Percentiles rank a stretch among this genome's conserved stretches.
These are phyloP conservation scores for Trichoderma gracile DNA, from an alignment of 2,329 filamentous ascomycete species.

Conservation along the genomic window DNA sequence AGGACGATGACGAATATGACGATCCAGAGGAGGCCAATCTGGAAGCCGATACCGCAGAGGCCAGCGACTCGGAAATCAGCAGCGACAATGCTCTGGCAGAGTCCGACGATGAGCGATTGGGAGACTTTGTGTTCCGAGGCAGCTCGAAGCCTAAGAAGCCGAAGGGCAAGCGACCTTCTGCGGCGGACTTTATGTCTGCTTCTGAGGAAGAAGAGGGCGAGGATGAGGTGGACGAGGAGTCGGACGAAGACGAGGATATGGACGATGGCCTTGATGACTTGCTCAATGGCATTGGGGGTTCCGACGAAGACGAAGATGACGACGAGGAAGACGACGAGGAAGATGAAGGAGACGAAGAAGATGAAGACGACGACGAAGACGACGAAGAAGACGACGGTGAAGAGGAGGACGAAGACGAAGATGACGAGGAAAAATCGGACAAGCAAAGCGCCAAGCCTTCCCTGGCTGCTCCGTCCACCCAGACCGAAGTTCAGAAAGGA, in stretches of 20 bases:
- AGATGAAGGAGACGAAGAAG: slow-evolving; percentile 41
- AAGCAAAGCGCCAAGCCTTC: slow-evolving; percentile 39
- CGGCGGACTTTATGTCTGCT: slow-evolving; percentile 59
- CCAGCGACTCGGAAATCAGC: slow-evolving; percentile 62
- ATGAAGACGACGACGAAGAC: slow-evolving; percentile 37
- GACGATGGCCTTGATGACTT: slow-evolving; percentile 42
- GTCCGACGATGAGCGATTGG: slow-evolving; percentile 81
- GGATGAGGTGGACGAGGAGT: slow-evolving; percentile 31
- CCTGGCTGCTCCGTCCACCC: slow-evolving; percentile 37
- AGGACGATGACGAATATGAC: slow-evolving; percentile 54
- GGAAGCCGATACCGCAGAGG: slow-evolving; percentile 50
- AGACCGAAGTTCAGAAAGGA: slow-evolving; percentile 75
- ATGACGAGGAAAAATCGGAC: slow-evolving; percentile 29
- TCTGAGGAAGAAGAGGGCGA: slow-evolving; percentile 44
- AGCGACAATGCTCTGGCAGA: slow-evolving; percentile 74
- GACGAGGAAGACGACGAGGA: slow-evolving; percentile 42
- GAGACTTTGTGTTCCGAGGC: slow-evolving; percentile 66
- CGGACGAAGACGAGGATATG: slow-evolving; percentile 43
- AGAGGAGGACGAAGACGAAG: background rate
- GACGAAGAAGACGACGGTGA: slow-evolving; percentile 28
- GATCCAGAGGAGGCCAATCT: slow-evolving; percentile 59
- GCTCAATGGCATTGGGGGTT: slow-evolving; percentile 36
- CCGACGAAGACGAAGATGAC: slow-evolving; percentile 39
- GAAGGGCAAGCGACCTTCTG: slow-evolving; percentile 47
- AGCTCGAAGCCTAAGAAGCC: slow-evolving; percentile 53